Percentiles rank a stretch among this genome's conserved stretches.
phyloP scores from a whole-genome alignment of 306 rosid genomes.

The Pyrus betulifolia region DNA sequence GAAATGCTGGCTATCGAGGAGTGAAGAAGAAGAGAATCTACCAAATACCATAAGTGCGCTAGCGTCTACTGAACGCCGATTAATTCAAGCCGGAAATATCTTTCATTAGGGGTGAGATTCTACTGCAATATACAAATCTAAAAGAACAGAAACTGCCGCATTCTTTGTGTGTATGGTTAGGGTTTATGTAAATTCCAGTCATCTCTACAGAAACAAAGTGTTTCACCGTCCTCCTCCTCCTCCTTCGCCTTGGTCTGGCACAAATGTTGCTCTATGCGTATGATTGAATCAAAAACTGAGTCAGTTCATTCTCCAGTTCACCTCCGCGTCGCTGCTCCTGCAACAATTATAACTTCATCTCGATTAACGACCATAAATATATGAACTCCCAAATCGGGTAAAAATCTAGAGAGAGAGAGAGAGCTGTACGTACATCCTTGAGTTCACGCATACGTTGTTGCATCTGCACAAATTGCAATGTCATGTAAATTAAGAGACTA shows the following conservation, averaged over 20 bases:
- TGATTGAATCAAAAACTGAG: not conserved
- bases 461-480: not conserved
- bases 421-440: not conserved
- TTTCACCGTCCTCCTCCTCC: no score
- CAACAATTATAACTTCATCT: not conserved
- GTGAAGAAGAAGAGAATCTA: not conserved
- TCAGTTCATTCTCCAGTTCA: not conserved
- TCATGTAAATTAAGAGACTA: not conserved
- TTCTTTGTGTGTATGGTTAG: not conserved
- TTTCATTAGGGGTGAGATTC: not conserved
- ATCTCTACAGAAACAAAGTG: not conserved
- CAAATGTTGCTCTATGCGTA: not conserved
- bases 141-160: not conserved
- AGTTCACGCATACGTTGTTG: not conserved
- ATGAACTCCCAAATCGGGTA: not conserved
- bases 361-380: not conserved
- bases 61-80: not conserved
- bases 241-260: not conserved
- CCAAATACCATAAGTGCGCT: not conserved
- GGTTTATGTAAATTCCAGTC: not conserved
- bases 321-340: conserved; percentile 1
- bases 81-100: not conserved
- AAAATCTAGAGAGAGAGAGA: not conserved
- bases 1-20: not conserved
- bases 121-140: not conserved